Conservation (phyloP, 306 rosid species). For the Crotalaria pallida region DNA sequence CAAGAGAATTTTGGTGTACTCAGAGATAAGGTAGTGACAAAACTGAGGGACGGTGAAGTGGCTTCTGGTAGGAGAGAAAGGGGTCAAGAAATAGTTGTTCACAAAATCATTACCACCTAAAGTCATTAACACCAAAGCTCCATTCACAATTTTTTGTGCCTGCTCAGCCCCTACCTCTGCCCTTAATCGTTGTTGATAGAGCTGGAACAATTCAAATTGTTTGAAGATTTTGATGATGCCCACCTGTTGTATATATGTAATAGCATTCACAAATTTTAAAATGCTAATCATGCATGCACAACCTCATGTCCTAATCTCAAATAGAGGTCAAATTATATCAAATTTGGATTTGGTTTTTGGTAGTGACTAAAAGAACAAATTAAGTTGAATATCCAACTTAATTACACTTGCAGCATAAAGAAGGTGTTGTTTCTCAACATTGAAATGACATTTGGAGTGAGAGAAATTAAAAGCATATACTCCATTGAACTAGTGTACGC, state of each 20-base stretch:
- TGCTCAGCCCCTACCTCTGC: conserved; percentile 28
- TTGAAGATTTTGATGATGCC: conserved; percentile 35
- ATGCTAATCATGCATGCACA: not conserved
- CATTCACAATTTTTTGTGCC: conserved; percentile 31
- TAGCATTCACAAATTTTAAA: not conserved
- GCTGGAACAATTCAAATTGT: conserved; percentile 33
- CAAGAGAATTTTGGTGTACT: conserved; percentile 41
- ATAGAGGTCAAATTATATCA: not conserved
- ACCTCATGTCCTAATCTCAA: not conserved
- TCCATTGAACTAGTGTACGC: too few species aligned
- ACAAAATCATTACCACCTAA: conserved; percentile 59
- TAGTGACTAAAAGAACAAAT: too few species aligned
- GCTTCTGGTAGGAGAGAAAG: conserved; percentile 27
- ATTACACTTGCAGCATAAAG: not conserved
- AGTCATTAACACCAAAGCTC: conserved; percentile 39
- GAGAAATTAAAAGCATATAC: too few species aligned
- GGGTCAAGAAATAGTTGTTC: conserved; percentile 46
- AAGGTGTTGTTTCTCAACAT: too few species aligned
- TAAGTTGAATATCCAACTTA: too few species aligned
- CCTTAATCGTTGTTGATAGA: conserved; percentile 36
- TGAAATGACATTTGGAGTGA: too few species aligned
- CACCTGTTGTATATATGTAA: conserved; percentile 16
- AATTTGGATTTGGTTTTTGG: not conserved
- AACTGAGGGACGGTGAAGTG: conserved; percentile 40
- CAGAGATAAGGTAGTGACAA: conserved; percentile 37